Percentiles rank a stretch among this genome's conserved stretches.
These are phyloP conservation scores for Diaporthe sp. DNA, from an alignment of 2,329 filamentous ascomycete genomes.

Conservation along the genomic window DNA sequence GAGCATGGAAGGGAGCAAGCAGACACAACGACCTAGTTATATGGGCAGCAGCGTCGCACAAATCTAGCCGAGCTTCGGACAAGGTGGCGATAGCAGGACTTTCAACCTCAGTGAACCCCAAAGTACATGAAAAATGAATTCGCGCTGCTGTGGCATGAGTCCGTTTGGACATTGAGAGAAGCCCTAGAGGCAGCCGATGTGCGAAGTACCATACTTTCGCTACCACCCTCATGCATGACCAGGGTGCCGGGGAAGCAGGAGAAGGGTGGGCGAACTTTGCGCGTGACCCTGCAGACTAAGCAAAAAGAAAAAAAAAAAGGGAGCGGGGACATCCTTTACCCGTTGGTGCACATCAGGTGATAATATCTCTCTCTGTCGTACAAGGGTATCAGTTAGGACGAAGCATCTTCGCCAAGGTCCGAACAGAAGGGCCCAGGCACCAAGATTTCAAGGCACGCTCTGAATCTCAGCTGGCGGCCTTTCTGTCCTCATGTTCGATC, in stretches of 20 bases:
- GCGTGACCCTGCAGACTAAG: background rate
- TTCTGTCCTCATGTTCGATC: too few relatives aligned
- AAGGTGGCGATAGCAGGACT: background rate
- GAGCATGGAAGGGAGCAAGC: background rate
- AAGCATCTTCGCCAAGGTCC: constrained; percentile 3
- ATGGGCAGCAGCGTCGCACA: too few relatives aligned
- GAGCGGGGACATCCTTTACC: background rate
- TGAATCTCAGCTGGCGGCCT: background rate
- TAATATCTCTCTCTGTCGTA: background rate
- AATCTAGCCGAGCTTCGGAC: background rate
- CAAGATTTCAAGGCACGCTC: background rate
- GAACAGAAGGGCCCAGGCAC: background rate
- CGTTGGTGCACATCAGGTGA: background rate
- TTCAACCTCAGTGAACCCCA: background rate
- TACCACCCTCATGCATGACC: background rate
- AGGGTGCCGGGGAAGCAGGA: background rate
- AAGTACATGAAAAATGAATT: background rate
- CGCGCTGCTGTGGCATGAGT: background rate
- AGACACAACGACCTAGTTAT: background rate
- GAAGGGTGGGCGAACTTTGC: background rate
- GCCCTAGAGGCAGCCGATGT: background rate
- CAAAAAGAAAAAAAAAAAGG: background rate
- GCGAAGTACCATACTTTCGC: background rate
- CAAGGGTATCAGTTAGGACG: constrained; percentile 3
- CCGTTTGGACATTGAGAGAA: background rate